phyloP scores from a whole-genome alignment of 371 early-diverging fungal genomes.

The Apophysomyces variabilis region DNA sequence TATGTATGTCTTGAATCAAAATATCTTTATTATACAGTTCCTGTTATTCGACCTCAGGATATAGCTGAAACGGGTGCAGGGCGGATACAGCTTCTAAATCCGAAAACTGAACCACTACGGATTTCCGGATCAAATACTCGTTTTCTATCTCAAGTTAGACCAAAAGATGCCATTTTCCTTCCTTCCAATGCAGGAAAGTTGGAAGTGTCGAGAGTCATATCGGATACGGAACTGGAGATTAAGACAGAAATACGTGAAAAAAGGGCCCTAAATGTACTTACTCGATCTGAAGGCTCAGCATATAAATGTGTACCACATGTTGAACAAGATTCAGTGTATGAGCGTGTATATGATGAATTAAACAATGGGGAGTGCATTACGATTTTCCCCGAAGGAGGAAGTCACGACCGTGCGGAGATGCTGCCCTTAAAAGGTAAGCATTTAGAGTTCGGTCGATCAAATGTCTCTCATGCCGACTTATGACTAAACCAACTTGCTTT shows the following conservation, averaged over 20 bases:
- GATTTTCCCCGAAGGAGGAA: slow-evolving; percentile 96
- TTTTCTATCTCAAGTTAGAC: slow-evolving; percentile 68
- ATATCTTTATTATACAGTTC: slow-evolving; percentile 54
- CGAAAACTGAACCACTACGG: slow-evolving; percentile 61
- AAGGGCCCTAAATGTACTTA: slow-evolving; percentile 58
- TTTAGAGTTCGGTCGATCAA: slow-evolving; percentile 1
- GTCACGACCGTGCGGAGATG: slow-evolving; percentile 91
- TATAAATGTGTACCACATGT: slow-evolving; percentile 83
- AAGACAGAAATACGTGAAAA: slow-evolving; percentile 61
- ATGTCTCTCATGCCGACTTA: neutral
- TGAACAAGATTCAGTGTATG: slow-evolving; percentile 84
- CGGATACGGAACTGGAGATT: slow-evolving; percentile 75
- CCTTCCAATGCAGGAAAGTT: slow-evolving; percentile 60
- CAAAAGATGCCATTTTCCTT: slow-evolving; percentile 61
- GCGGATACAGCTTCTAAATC: slow-evolving; percentile 61
- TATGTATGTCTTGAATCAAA: slow-evolving; percentile 1
- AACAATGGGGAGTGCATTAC: slow-evolving; percentile 83
- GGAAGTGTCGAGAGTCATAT: slow-evolving; percentile 71
- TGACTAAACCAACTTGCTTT: neutral
- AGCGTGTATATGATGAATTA: slow-evolving; percentile 74
- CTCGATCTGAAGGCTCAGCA: slow-evolving; percentile 54
- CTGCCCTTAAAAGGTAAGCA: slow-evolving; percentile 84
- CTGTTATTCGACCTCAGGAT: slow-evolving; percentile 90
- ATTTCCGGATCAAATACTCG: slow-evolving; percentile 68
- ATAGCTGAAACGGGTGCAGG: slow-evolving; percentile 71